Base-by-base conservation (phyloP, 495 filamentous ascomycete species). In the Penicillium riverlandense region DNA sequence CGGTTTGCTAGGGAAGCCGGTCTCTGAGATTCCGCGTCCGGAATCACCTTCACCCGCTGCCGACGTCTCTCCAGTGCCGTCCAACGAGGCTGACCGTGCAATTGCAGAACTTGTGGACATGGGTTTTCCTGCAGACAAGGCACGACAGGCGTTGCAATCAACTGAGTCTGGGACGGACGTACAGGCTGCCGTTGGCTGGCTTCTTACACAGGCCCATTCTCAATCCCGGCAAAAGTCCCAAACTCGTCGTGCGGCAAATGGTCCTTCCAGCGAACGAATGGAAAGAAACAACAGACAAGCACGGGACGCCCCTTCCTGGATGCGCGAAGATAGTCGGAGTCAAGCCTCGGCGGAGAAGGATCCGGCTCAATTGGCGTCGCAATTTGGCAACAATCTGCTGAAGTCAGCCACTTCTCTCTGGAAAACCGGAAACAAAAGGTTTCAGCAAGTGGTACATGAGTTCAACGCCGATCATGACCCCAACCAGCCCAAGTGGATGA, bases 401-500 rank as follows among this genome's bases (percentile, higher is more conserved):
- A 97, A 97, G 57, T 88, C 88, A n/a, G 92, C 94, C 1, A 90
- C 89, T 50, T 86, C 84, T 2, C 61, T 97, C 2, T 98, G 92
- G 92, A 98, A 95, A 61, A 84, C 83, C 6, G 83, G 90, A 2
- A 88, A 86, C 52, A 97, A 95, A 63, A 91, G 86, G 58, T 80
- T 97, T n/a, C 90, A 95, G 55, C 89, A 89, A 59, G 92, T 88
- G 11, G 87, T 98, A 11, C 79, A 87, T 11, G 92, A 98, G 13
- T 84, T 96, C 49, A 90, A 96, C 52, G 61, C 74, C 1, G 83
- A 86, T n/a, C 74, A 80, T 27, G 92, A 96, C 58, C 71, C 86
- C 2, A 88, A 60, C 55, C 87, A 95, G 57, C 92, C 92, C 1
- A 91, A 87, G 53, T 98, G 92, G 92, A 95, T 98, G 91, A 78